A percentile compares a stretch with the other conserved stretches of the same genome.
Evolutionary conservation across 805 yeast species (phyloP).

Genomic region (Pichia eremophila): DNA sequence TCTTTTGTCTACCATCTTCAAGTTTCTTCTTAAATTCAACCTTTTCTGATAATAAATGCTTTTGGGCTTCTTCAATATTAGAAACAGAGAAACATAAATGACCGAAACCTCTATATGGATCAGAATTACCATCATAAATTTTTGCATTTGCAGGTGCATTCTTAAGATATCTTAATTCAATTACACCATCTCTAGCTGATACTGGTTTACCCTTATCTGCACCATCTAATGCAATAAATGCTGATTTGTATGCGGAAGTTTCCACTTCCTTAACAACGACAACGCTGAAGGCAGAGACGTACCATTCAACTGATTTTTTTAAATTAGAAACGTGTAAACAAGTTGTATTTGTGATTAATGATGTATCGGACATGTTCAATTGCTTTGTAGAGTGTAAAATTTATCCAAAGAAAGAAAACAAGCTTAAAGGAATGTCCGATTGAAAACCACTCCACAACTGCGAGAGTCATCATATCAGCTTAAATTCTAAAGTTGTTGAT

Average conservation of each 20-base stretch:
- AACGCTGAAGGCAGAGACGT: constrained; percentile 68
- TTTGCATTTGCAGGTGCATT: constrained; percentile 38
- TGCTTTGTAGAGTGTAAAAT: neutral
- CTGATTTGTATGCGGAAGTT: constrained; percentile 53
- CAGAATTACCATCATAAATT: constrained; percentile 75
- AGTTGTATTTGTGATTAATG: constrained; percentile 52
- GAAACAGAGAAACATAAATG: constrained; percentile 86
- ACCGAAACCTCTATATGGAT: constrained; percentile 86
- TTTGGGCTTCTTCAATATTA: constrained; percentile 57
- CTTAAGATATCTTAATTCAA: constrained; percentile 75
- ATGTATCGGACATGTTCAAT: constrained; percentile 17
- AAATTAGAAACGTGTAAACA: constrained; percentile 82
- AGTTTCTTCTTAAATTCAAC: constrained; percentile 77
- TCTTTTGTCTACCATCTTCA: constrained; percentile 82
- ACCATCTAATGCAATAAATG: constrained; percentile 53
- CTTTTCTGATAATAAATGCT: constrained; percentile 45
- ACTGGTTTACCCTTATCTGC: constrained; percentile 31
- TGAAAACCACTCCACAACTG: no score
- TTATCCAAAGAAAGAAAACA: neutral
- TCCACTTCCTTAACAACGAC: constrained; percentile 43
- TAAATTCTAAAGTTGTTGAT: no score
- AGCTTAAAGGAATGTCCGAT: neutral
- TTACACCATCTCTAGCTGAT: constrained; percentile 48
- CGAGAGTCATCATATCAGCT: no score
- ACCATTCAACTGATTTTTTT: constrained; percentile 59